Evolutionary conservation across 345 rosid species (phyloP), one percentile per base, ranked within the genome.

Genomic region (Anastatica hierochuntica): DNA sequence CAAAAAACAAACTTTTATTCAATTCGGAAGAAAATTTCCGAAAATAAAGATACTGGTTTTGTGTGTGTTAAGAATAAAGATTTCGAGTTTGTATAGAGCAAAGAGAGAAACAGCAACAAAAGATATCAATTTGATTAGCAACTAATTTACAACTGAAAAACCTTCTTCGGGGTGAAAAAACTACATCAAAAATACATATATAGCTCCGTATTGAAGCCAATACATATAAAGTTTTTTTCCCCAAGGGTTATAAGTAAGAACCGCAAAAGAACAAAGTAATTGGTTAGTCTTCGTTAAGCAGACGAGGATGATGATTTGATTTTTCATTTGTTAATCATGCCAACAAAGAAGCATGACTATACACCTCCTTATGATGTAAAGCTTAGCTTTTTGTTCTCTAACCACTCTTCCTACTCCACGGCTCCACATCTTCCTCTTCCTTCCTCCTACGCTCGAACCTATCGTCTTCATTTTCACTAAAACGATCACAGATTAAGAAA

Each of bases 291-390:
- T 49, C 47, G 19, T 34, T 26, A 49, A 47, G 30, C 42, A 26
- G 35, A 23, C 34, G 8, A 3, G 6, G 10, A 30, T 26, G 4
- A 26, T 43, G 27, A 66, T 24, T 14, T 44, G 71, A 57, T 41
- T 21, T 29, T 6, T 17, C 2, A 18, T 9, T 15, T 50, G 17
- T 62, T 49, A 85, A 37, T 85, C 97, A 69, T 84, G 83, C 94
- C 94, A 81, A 39, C 85, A 84, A 52, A 84, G 77, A 33, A 84
- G 81, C 94, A 84, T 89, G 62, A 85, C 84, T 0, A 89, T 89
- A 52, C 97, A 85, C 59, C 95, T 81, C 59, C 88, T 68, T 15
- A 89, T 85, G 15, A 89, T 85, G 58, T 89, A 89, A 51, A 85
- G 83, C 64, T 71, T 72, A 12, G 95, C 95, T 72, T 78, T 85